phyloP scores from a whole-genome alignment of 345 rosid species.

The Populus pruinosa region DNA sequence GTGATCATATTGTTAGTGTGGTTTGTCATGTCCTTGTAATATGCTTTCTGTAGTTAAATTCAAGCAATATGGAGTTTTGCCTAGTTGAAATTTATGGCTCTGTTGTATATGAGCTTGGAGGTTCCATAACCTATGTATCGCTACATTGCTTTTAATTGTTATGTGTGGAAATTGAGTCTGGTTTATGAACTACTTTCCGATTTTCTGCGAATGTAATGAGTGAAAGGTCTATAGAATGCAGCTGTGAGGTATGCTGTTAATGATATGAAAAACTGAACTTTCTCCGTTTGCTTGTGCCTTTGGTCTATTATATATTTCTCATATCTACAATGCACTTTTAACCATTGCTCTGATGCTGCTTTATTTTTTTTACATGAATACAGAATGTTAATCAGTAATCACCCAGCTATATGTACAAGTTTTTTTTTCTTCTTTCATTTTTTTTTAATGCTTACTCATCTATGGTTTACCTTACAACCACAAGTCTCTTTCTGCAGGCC shows the following conservation, averaged over 20 bases:
- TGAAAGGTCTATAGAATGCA: neutral
- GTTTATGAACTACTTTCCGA: neutral
- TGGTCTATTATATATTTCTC: neutral
- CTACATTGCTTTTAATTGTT: neutral
- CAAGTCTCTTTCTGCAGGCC: constrained; percentile 15
- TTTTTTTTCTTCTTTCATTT: neutral
- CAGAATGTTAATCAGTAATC: neutral
- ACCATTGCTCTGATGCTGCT: neutral
- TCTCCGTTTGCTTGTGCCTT: neutral
- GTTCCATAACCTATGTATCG: neutral
- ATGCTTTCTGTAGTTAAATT: neutral
- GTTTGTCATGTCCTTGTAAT: neutral
- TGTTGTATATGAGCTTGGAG: neutral
- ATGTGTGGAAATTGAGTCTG: neutral
- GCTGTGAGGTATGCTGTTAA: neutral
- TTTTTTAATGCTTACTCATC: neutral
- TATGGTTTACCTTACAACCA: neutral
- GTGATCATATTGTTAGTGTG: neutral
- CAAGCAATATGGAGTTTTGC: neutral
- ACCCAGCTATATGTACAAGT: neutral
- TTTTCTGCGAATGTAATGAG: neutral
- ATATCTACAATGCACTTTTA: neutral
- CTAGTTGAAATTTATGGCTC: neutral
- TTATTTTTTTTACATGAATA: neutral
- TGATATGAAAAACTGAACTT: neutral